phyloP scores from a whole-genome alignment of 441 rosid genomes.

The Populus hybrid region DNA sequence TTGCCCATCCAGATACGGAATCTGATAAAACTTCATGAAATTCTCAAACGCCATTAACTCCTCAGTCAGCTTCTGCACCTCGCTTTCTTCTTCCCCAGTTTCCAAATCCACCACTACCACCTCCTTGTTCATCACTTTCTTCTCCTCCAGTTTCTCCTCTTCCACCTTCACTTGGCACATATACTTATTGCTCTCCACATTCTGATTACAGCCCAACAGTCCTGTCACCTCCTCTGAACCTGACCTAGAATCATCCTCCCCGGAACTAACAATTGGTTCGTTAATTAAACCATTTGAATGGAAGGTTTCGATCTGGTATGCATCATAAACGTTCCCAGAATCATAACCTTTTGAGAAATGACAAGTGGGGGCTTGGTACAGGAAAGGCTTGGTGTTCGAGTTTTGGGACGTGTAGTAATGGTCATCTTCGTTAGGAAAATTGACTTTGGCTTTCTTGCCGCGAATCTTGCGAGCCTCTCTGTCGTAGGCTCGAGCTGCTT shows the following conservation, averaged over 20 bases:
- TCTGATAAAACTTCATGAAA: constrained; percentile 67
- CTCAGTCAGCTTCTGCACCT: constrained; percentile 52
- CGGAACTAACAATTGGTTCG: constrained; percentile 21
- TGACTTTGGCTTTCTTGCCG: constrained; percentile 79
- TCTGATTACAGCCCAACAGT: neutral
- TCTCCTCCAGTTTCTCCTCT: constrained; percentile 14
- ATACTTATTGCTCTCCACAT: neutral
- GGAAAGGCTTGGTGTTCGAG: constrained; percentile 1
- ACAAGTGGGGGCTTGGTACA: constrained; percentile 1
- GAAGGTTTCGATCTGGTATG: constrained; percentile 21
- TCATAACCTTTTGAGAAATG: constrained; percentile 2
- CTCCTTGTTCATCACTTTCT: constrained; percentile 7
- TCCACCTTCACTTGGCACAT: constrained; percentile 17
- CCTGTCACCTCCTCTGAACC: constrained; percentile 21
- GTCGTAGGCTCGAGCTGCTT: constrained; percentile 89
- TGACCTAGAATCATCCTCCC: constrained; percentile 30
- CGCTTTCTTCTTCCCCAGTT: constrained; percentile 34
- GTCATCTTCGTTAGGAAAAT: constrained; percentile 68
- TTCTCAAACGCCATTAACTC: constrained; percentile 70
- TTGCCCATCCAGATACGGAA: constrained; percentile 64
- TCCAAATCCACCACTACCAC: constrained; percentile 11
- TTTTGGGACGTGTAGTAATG: constrained; percentile 5
- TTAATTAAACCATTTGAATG: constrained; percentile 1
- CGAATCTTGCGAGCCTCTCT: constrained; percentile 74
- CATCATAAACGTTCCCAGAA: constrained; percentile 30